Conservation (phyloP, 345 rosid genomes). For the Pistacia vera region DNA sequence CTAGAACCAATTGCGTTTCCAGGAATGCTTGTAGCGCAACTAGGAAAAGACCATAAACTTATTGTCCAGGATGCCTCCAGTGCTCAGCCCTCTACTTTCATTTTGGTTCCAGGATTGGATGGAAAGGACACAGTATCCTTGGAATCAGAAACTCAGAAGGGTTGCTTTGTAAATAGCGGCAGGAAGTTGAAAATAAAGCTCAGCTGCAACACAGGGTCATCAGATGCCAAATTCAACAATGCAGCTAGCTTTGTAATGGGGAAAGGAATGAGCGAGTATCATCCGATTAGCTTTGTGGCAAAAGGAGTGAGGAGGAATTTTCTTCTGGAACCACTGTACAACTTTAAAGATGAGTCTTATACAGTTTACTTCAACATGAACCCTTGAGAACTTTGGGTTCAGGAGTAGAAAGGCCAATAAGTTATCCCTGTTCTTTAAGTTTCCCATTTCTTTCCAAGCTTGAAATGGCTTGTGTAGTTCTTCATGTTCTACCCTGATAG, state of each 20-base stretch:
- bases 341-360: conserved; percentile 50
- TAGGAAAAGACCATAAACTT: conserved; percentile 28
- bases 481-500: no score
- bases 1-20: conserved; percentile 54
- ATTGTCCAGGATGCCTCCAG: conserved; percentile 4
- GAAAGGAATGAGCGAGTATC: conserved; percentile 34
- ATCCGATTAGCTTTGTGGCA: conserved; percentile 52
- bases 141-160: conserved; percentile 32
- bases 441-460: no score
- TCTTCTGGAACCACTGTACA: conserved; percentile 43
- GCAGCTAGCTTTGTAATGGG: conserved; percentile 40
- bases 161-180: conserved; percentile 37
- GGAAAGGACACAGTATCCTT: conserved; percentile 37
- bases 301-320: conserved; percentile 37
- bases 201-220: conserved; percentile 22
- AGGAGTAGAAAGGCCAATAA: background rate
- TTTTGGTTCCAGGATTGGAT: conserved; percentile 40
- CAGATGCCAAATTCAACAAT: conserved; percentile 28
- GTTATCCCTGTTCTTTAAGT: no score
- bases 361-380: conserved; percentile 45
- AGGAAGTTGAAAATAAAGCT: background rate
- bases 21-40: conserved; percentile 42
- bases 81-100: conserved; percentile 27
- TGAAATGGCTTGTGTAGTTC: no score
- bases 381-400: background rate